Evolutionary conservation across 805 yeast genomes (phyloP).

Genomic region (Candida corydali): DNA sequence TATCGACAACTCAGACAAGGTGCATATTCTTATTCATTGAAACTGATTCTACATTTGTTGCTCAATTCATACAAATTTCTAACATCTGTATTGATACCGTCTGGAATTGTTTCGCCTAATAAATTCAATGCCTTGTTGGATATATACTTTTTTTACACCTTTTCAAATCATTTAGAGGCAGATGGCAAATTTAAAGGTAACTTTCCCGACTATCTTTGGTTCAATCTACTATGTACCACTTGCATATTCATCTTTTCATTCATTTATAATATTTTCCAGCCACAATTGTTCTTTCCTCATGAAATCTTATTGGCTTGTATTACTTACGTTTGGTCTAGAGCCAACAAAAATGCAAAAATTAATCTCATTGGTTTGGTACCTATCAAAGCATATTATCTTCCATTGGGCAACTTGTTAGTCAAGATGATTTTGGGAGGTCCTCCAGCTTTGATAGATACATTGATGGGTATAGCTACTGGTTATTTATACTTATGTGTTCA

Average conservation of each 20-base stretch:
- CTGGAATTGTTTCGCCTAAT: constrained; percentile 22
- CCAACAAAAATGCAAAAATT: constrained; percentile 48
- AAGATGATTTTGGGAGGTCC: constrained; percentile 41
- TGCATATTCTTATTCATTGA: constrained; percentile 1
- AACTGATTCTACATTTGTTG: constrained; percentile 11
- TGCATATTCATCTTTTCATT: constrained; percentile 35
- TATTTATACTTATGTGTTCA: constrained; percentile 62
- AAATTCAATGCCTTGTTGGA: constrained; percentile 37
- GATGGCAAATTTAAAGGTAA: constrained; percentile 43
- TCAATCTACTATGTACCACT: constrained; percentile 46
- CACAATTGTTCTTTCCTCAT: constrained; percentile 19
- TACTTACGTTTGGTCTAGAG: constrained; percentile 60
- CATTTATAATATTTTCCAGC: constrained; percentile 22
- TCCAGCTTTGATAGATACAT: constrained; percentile 33
- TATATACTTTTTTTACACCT: constrained; percentile 53
- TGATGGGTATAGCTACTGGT: constrained; percentile 52
- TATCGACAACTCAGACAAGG: neutral
- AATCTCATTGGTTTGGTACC: constrained; percentile 52
- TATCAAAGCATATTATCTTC: constrained; percentile 52
- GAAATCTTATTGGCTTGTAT: constrained; percentile 48
- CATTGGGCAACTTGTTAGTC: constrained; percentile 34
- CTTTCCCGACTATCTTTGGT: constrained; percentile 55
- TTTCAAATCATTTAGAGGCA: constrained; percentile 53
- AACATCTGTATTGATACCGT: constrained; percentile 47
- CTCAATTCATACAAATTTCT: constrained; percentile 44